Conservation (phyloP, 371 early-diverging fungal genomes). For the Capillidium rhysosporum region DNA sequence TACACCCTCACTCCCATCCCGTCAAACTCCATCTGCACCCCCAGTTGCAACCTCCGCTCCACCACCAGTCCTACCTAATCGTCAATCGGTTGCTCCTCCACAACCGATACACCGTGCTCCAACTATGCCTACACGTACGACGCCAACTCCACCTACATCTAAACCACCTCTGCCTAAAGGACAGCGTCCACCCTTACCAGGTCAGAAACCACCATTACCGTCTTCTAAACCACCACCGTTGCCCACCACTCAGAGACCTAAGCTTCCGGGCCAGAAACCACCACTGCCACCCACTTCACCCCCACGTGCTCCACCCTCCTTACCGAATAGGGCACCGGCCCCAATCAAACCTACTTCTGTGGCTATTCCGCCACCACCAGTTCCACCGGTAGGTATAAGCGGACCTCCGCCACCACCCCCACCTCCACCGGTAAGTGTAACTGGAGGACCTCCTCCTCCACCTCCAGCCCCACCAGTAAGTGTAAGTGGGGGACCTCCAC, state of each 20-base stretch:
- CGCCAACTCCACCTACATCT: conserved; percentile 13
- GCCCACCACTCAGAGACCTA: background rate
- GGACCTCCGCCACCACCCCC: background rate
- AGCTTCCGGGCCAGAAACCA: background rate
- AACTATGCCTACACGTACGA: conserved; percentile 13
- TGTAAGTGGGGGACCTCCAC: background rate
- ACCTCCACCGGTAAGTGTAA: background rate
- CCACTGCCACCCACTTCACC: background rate
- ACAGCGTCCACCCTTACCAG: background rate
- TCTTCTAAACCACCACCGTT: background rate
- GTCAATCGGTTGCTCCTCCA: conserved; percentile 8
- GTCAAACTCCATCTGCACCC: conserved; percentile 13
- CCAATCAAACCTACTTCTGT: background rate
- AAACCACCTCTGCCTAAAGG: background rate
- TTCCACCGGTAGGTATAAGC: background rate
- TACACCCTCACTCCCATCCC: conserved; percentile 10
- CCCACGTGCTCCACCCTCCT: background rate
- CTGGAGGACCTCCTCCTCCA: too few species aligned
- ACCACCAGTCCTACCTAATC: conserved; percentile 13
- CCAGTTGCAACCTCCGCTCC: conserved; percentile 15
- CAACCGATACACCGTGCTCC: conserved; percentile 13
- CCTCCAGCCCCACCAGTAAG: background rate
- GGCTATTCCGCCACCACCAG: background rate
- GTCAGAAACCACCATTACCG: background rate
- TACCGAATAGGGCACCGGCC: background rate